These are phyloP conservation scores for Cyberlindnera subsufficiens DNA, from an alignment of 805 yeast species.

Conservation along the genomic window DNA sequence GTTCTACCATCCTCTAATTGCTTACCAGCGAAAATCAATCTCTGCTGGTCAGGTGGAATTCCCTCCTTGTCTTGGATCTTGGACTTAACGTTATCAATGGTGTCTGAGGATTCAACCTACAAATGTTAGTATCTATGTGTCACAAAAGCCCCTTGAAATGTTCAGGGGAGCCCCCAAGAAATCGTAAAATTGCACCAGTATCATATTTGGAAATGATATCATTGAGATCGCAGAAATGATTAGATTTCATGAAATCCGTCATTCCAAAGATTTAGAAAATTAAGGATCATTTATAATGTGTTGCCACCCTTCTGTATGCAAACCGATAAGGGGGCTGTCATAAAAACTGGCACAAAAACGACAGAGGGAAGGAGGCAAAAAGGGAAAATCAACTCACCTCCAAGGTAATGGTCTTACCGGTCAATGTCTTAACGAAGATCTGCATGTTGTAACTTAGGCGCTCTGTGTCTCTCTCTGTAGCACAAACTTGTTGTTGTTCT, in stretches of 20 bases:
- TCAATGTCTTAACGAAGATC: slow-evolving; percentile 83
- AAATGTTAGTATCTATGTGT: background rate
- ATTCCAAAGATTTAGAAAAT: background rate
- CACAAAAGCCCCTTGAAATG: background rate
- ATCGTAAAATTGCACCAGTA: too few species aligned
- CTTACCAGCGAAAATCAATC: slow-evolving; percentile 93
- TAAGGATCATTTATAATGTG: background rate
- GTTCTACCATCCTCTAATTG: slow-evolving; percentile 96
- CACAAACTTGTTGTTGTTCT: too few species aligned
- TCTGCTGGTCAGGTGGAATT: slow-evolving; percentile 95
- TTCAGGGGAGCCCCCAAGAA: too few species aligned
- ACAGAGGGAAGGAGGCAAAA: background rate
- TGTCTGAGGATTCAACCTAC: slow-evolving; percentile 86
- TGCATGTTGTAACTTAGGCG: slow-evolving; percentile 44
- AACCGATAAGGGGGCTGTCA: slow-evolving; percentile 8
- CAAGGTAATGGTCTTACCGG: slow-evolving; percentile 85
- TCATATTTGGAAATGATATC: too few species aligned
- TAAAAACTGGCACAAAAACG: slow-evolving; percentile 8
- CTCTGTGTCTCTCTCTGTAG: slow-evolving; percentile 17
- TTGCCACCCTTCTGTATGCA: slow-evolving; percentile 1
- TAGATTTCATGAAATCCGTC: too few species aligned
- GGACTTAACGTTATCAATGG: slow-evolving; percentile 91
- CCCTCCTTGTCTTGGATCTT: slow-evolving; percentile 97
- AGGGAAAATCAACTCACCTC: slow-evolving; percentile 34
- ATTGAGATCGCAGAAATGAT: too few species aligned